Base-by-base conservation (phyloP, 2,329 filamentous ascomycete genomes). In the Alternaria arborescens region DNA sequence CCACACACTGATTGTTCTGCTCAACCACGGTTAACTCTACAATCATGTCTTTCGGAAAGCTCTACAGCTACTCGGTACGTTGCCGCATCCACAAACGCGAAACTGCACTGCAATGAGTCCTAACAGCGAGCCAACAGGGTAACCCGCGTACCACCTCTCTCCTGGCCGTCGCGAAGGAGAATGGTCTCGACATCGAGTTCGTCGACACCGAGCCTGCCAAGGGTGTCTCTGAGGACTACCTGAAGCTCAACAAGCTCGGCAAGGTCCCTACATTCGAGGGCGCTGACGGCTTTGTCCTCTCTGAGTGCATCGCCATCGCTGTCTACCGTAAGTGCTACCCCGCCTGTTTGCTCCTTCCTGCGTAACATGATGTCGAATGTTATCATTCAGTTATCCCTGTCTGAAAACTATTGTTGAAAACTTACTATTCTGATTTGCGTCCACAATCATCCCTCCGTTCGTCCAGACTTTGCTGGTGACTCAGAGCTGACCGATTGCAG, bases 1-100 rank as follows among this genome's bases (percentile, higher is more conserved):
- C 65, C 62, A 58, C 64, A 41, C 61, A 62, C 68, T 74, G 74
- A 70, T 74, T 78, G 73, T 71, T 55, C 65, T 66, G 60, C 67
- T 65, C 65, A 65, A 55, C 62, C 55, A 66, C 62, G 62, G 64
- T 60, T 55, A 54, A 67, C 60, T 66, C 62, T 66, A 77, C 80
- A 85, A 92, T 87, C 82, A 96, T 97, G 91, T 87, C 92, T 80
- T 98, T 99, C 88, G 95, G 95, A 85, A 99, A 97, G 87, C 89
- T 99, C 79, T 98, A 95, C 89, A 91, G 91, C 81, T 88, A 87
- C 82, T 81, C 88, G 84, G 94, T 77, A 62, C 14, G 68, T 69
- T 28, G 22, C n/a, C 18, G 34, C 26, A 32, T 16, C 40, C 53
- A 67, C 50, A 56, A 22, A 42, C 22, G 44, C 41, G 18, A 4